Evolutionary conservation across 2,329 filamentous ascomycete genomes (phyloP).

Genomic region (Rhinocladiella similis): DNA sequence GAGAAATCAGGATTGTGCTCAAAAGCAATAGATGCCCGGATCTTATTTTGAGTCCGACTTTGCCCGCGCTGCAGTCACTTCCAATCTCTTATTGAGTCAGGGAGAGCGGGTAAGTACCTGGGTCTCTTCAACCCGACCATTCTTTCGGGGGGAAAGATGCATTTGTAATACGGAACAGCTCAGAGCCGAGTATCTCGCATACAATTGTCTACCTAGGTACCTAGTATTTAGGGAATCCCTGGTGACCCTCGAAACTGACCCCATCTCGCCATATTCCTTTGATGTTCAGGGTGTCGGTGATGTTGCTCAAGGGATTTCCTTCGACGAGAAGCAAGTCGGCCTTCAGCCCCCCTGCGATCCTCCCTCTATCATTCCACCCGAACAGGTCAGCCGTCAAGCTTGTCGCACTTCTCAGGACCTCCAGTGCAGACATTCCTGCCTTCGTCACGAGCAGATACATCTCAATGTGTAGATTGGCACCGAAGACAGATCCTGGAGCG

Average conservation of each 20-base stretch:
- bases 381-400: constrained; percentile 25
- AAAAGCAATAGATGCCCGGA: no score
- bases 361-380: constrained; percentile 29
- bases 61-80: no score
- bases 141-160: no score
- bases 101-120: no score
- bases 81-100: no score
- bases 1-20: no score
- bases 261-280: constrained; percentile 19
- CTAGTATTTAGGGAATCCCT: background rate
- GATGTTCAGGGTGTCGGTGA: constrained; percentile 14
- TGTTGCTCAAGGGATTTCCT: constrained; percentile 16
- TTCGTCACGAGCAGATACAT: constrained; percentile 27
- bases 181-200: no score
- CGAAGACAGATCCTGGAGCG: constrained; percentile 11
- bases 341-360: constrained; percentile 20
- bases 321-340: constrained; percentile 18
- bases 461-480: constrained; percentile 27
- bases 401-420: constrained; percentile 30
- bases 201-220: no score
- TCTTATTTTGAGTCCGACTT: no score
- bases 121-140: no score
- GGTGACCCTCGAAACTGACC: constrained; percentile 8
- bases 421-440: constrained; percentile 25
- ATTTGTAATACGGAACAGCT: no score